phyloP scores from a whole-genome alignment of 805 yeast species.

The Candida pseudoglaebosa region DNA sequence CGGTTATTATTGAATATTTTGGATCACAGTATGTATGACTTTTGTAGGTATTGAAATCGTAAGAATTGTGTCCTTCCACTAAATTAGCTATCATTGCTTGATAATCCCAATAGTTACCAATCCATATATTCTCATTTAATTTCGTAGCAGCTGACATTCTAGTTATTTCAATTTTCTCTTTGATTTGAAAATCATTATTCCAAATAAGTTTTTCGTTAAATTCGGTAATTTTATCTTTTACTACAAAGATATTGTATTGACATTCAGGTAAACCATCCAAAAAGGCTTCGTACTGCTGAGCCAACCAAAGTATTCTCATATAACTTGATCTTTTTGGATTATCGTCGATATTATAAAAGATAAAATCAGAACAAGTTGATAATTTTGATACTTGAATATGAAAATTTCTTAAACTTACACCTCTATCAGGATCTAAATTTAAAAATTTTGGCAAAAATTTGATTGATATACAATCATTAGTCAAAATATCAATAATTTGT shows the following conservation, averaged over 20 bases:
- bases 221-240: conserved; percentile 1
- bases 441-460: conserved; percentile 51
- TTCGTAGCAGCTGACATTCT: conserved; percentile 79
- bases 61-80: neutral
- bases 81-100: conserved; percentile 32
- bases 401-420: conserved; percentile 78
- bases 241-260: conserved; percentile 7
- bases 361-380: conserved; percentile 67
- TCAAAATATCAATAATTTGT: conserved; percentile 20
- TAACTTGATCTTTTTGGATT: conserved; percentile 13
- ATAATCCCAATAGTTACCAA: conserved; percentile 78
- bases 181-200: conserved; percentile 64
- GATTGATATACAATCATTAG: conserved; percentile 41
- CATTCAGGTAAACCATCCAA: neutral
- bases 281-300: conserved; percentile 27
- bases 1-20: conserved; percentile 45
- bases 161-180: conserved; percentile 80
- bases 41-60: neutral
- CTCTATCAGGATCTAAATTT: conserved; percentile 62
- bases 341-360: conserved; percentile 63
- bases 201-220: conserved; percentile 28
- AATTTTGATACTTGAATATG: conserved; percentile 82
- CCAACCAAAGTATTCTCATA: conserved; percentile 33
- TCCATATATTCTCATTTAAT: conserved; percentile 57
- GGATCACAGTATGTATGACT: conserved; percentile 48